Base-by-base conservation (phyloP, 192 early-diverging fungal genomes). In the Helicostylum pulchrum region DNA sequence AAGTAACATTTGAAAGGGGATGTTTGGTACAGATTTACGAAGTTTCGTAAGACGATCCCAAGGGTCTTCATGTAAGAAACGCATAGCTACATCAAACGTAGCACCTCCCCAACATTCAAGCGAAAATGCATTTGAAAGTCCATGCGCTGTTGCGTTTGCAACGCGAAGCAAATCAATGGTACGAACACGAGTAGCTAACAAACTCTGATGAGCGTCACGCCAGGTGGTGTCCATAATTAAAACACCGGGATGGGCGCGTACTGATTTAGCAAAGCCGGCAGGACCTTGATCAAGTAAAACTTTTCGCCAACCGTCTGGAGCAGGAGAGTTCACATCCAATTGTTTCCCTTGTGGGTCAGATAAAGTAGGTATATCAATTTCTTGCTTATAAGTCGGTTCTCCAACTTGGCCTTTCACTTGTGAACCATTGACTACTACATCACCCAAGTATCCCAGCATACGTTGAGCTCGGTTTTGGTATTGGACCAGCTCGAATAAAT, bases 1-100 rank as follows among this genome's bases (percentile, higher is more conserved):
- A 61, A 98, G 87, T 46, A 98, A 82, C 95, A 98, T 98, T 78
- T 95, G 94, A 83, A 98, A 98, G 6, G 95, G 95, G 69, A 98
- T 85, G 75, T 96, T 95, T 69, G 95, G 95, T 32, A 94, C 92
- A 34, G 93, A 78, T 43, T 84, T 74, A 42, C 95, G 92, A 62
- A 98, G 77, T 21, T 80, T 80, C 47, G 85, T 86, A 66, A 98
- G 79, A 52, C 95, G 85, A 64, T 96, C 94, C 95, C 95, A 98
- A 19, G 95, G 95, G 73, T 95, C 94, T 71, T 98, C 95, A 62
- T 92, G 84, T 64, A 98, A 81, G 84, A 98, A 98, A 49, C 95
- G 89, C 86, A 98, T 85, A 0, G 94, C 85, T 23, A 98, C 95
- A 70, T 98, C 95, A 73, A 98, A 98, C 0, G 95, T 98, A 7